These are phyloP conservation scores for Hypoxylon trugodes DNA, from an alignment of 495 filamentous ascomycete species.

Conservation along the genomic window DNA sequence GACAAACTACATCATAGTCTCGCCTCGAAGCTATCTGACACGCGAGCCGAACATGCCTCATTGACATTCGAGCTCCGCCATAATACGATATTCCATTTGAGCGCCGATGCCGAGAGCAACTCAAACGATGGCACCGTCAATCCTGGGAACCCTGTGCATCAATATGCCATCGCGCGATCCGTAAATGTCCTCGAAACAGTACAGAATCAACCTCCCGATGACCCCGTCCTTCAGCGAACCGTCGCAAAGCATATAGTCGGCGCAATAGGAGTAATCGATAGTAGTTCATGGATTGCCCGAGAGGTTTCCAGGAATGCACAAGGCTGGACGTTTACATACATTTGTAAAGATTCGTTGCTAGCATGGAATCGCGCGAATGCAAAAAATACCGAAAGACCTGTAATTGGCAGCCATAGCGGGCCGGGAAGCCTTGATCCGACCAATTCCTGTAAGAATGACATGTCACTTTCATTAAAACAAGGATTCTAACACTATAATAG, in stretches of 20 bases:
- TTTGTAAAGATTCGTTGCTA: slow-evolving; percentile 58
- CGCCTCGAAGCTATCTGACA: slow-evolving; percentile 46
- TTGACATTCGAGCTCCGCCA: slow-evolving; percentile 50
- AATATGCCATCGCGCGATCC: slow-evolving; percentile 28
- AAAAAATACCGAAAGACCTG: slow-evolving; percentile 45
- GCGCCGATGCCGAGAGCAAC: slow-evolving; percentile 45
- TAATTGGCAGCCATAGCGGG: slow-evolving; percentile 54
- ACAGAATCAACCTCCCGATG: slow-evolving; percentile 52
- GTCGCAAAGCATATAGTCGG: slow-evolving; percentile 52
- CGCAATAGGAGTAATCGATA: slow-evolving; percentile 48
- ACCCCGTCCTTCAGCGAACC: slow-evolving; percentile 52
- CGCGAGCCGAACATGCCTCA: slow-evolving; percentile 52
- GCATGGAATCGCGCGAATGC: slow-evolving; percentile 54
- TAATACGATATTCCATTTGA: slow-evolving; percentile 47
- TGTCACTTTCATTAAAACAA: neutral
- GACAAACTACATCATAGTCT: slow-evolving; percentile 47
- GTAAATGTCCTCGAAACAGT: slow-evolving; percentile 49
- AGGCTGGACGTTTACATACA: slow-evolving; percentile 58
- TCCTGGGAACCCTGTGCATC: slow-evolving; percentile 38
- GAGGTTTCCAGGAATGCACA: slow-evolving; percentile 49
- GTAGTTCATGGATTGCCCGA: slow-evolving; percentile 53
- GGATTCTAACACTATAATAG: slow-evolving; percentile 41
- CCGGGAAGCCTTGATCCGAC: slow-evolving; percentile 50
- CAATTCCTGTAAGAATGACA: slow-evolving; percentile 44
- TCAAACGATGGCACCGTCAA: slow-evolving; percentile 35